Evolutionary conservation across 108 stramenopile genomes (phyloP).

Genomic region (Epipyxis sp.): DNA sequence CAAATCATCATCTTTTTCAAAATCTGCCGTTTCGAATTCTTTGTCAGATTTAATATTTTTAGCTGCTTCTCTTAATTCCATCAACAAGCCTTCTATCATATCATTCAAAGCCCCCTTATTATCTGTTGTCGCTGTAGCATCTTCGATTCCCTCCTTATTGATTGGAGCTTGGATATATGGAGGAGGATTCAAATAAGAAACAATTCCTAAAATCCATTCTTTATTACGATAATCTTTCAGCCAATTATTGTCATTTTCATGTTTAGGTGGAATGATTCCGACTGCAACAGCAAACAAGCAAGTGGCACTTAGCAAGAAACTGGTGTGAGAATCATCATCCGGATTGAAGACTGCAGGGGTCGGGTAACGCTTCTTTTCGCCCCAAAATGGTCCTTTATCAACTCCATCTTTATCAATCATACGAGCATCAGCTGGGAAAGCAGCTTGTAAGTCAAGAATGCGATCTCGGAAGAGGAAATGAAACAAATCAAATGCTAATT

Average conservation of each 20-base stretch:
- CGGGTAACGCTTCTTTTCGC: constrained; percentile 62
- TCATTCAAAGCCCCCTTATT: not conserved
- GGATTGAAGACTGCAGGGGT: constrained; percentile 26
- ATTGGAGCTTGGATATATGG: not conserved
- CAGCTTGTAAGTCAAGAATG: constrained; percentile 53
- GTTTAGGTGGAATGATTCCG: not conserved
- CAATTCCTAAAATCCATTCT: not conserved
- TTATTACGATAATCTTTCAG: not conserved
- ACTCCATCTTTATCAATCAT: constrained; percentile 35
- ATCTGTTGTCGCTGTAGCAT: not conserved
- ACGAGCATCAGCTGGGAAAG: constrained; percentile 58
- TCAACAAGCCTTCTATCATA: constrained; percentile 13
- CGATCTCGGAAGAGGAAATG: constrained; percentile 50
- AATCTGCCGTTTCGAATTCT: constrained; percentile 48
- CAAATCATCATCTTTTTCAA: constrained; percentile 61
- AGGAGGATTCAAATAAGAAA: not conserved
- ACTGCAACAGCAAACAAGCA: constrained; percentile 53
- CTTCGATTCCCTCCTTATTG: not conserved
- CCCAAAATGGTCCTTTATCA: constrained; percentile 53
- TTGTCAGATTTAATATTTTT: not conserved
- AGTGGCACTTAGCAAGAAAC: constrained; percentile 52
- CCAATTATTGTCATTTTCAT: not conserved
- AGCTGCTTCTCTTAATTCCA: not conserved
- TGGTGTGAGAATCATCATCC: constrained; percentile 42
- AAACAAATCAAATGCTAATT: constrained; percentile 42